These are phyloP conservation scores for Coemansia sp. DNA, from an alignment of 192 early-diverging fungal genomes.

Conservation along the genomic window DNA sequence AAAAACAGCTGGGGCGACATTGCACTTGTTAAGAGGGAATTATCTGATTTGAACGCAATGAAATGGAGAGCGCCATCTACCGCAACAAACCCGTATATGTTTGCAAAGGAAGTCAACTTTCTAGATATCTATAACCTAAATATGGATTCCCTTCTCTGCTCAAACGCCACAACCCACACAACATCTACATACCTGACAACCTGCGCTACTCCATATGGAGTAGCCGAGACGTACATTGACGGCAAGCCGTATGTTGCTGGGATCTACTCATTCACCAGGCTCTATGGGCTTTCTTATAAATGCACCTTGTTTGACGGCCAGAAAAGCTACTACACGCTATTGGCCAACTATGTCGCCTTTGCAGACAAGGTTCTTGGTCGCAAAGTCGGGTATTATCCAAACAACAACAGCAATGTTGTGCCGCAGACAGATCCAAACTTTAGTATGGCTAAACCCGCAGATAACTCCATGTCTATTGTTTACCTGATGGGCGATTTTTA, in stretches of 20 bases:
- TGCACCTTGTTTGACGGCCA: neutral
- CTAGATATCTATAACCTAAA: neutral
- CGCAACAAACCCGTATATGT: too few relatives aligned
- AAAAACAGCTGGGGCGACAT: neutral
- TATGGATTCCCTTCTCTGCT: neutral
- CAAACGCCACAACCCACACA: neutral
- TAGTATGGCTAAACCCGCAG: neutral
- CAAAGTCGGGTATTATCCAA: neutral
- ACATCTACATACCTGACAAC: neutral
- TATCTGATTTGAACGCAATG: neutral
- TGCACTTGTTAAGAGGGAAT: neutral
- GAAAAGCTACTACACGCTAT: neutral
- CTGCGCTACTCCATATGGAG: neutral
- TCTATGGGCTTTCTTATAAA: neutral
- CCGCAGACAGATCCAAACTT: neutral
- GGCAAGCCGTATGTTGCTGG: neutral
- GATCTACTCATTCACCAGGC: neutral
- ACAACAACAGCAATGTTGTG: neutral
- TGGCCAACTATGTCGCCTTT: slow-evolving; percentile 4
- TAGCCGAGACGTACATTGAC: neutral
- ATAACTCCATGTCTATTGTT: neutral
- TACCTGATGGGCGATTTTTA: neutral
- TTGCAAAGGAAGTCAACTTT: neutral
- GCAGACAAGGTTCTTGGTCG: slow-evolving; percentile 1
- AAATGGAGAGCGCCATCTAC: neutral